phyloP scores from a whole-genome alignment of 164 flowering plant genomes.

The Euptelea pleiosperma region DNA sequence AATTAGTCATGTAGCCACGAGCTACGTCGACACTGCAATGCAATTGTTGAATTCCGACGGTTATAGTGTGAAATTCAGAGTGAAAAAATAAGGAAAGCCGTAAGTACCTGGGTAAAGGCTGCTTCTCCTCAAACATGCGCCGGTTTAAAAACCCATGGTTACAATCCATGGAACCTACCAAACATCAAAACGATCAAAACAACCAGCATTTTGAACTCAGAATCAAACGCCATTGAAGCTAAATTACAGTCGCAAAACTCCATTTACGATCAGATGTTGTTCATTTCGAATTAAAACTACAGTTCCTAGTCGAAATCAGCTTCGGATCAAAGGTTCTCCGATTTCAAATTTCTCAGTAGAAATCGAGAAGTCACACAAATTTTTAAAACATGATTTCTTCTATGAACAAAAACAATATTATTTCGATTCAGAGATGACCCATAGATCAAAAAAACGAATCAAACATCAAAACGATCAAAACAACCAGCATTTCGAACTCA shows the following conservation, averaged over 20 bases:
- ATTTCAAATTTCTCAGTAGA: neutral
- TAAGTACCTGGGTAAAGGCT: slow-evolving; percentile 29
- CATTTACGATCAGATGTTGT: too few relatives aligned
- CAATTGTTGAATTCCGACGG: neutral
- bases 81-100: neutral
- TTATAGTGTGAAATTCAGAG: neutral
- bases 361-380: slow-evolving; percentile 3
- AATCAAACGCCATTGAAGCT: neutral
- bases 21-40: slow-evolving; percentile 42
- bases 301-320: too few relatives aligned
- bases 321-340: too few relatives aligned
- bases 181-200: slow-evolving; percentile 1
- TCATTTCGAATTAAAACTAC: too few relatives aligned
- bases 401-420: too few relatives aligned
- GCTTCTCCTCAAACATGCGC: slow-evolving; percentile 25
- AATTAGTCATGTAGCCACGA: slow-evolving; percentile 74
- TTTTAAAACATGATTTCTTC: too few relatives aligned
- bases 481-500: neutral
- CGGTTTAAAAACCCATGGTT: slow-evolving; percentile 17
- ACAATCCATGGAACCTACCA: slow-evolving; percentile 17
- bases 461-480: slow-evolving; percentile 4
- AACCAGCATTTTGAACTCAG: neutral
- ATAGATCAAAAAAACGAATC: neutral
- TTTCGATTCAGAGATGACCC: too few relatives aligned
- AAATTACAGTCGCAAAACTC: neutral